A percentile compares a stretch with the other conserved stretches of the same genome.
These are phyloP conservation scores for Fusarium bulbicola DNA, from an alignment of 2,329 filamentous ascomycete species.

Conservation along the genomic window DNA sequence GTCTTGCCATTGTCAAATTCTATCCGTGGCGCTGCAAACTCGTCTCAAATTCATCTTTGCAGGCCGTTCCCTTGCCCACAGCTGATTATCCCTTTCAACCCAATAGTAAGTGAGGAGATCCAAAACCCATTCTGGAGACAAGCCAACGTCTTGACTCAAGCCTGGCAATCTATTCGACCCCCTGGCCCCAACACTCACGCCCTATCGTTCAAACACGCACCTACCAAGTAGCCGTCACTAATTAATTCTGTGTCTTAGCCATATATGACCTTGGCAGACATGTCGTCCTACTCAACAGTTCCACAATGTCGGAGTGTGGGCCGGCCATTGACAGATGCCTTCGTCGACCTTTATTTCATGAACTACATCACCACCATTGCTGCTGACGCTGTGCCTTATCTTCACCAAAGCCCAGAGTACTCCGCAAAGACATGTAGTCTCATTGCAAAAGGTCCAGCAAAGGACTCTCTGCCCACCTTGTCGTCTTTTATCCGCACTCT, in stretches of 20 bases:
- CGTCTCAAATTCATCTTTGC: neutral
- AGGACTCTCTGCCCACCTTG: neutral
- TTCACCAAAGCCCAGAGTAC: neutral
- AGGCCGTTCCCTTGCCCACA: neutral
- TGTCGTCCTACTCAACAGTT: neutral
- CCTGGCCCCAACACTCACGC: neutral
- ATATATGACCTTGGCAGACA: neutral
- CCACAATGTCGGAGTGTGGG: neutral
- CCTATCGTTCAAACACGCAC: neutral
- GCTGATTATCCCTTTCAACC: neutral
- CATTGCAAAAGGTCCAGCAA: too few species aligned
- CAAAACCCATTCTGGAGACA: neutral
- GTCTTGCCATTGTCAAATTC: neutral
- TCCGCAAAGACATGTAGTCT: neutral
- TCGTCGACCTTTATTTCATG: conserved; percentile 6
- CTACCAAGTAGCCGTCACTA: neutral
- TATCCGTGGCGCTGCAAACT: neutral
- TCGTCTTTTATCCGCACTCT: neutral
- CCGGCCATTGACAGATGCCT: neutral
- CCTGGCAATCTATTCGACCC: neutral
- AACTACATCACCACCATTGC: neutral
- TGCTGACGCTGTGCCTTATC: neutral
- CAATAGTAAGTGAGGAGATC: neutral
- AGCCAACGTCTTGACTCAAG: neutral
- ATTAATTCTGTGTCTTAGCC: neutral